Percentiles rank a stretch among this genome's conserved stretches.
These are phyloP conservation scores for Calonectria honghensis DNA, from an alignment of 2,329 filamentous ascomycete genomes.

Conservation along the genomic window DNA sequence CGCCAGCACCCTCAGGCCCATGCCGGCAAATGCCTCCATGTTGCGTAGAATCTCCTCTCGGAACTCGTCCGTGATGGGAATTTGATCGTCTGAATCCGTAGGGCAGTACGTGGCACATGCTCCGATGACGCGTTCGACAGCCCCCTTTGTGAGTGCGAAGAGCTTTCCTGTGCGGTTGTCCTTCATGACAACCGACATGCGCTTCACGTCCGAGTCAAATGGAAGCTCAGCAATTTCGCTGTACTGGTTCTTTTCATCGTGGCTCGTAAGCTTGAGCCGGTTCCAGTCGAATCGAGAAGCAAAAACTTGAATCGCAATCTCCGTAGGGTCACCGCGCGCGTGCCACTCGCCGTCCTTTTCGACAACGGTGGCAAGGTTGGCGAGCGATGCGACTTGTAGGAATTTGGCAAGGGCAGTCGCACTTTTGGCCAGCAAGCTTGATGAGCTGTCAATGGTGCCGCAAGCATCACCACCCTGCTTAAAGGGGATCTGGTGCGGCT, in stretches of 20 bases:
- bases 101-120: conserved; percentile 74
- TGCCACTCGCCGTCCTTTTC: conserved; percentile 74
- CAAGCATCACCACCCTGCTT: conserved; percentile 45
- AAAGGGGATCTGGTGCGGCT: conserved; percentile 62
- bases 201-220: conserved; percentile 85
- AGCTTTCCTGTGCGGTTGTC: conserved; percentile 62
- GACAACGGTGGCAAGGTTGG: conserved; percentile 79
- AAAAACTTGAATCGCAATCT: conserved; percentile 86
- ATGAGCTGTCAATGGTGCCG: not conserved
- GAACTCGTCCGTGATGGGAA: conserved; percentile 69
- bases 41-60: conserved; percentile 76
- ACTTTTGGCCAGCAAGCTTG: conserved; percentile 1
- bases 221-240: conserved; percentile 80
- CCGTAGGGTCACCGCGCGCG: conserved; percentile 78
- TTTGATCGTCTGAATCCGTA: conserved; percentile 64
- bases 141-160: conserved; percentile 78
- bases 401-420: conserved; percentile 69
- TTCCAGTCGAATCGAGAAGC: conserved; percentile 81
- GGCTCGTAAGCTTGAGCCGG: conserved; percentile 68
- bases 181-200: conserved; percentile 83
- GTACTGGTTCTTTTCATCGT: conserved; percentile 71
- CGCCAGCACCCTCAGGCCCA: conserved; percentile 82
- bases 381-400: conserved; percentile 78
- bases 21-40: conserved; percentile 80
- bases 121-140: conserved; percentile 81